phyloP scores from a whole-genome alignment of 2,329 filamentous ascomycete genomes.

The Colletotrichum endophyticum region DNA sequence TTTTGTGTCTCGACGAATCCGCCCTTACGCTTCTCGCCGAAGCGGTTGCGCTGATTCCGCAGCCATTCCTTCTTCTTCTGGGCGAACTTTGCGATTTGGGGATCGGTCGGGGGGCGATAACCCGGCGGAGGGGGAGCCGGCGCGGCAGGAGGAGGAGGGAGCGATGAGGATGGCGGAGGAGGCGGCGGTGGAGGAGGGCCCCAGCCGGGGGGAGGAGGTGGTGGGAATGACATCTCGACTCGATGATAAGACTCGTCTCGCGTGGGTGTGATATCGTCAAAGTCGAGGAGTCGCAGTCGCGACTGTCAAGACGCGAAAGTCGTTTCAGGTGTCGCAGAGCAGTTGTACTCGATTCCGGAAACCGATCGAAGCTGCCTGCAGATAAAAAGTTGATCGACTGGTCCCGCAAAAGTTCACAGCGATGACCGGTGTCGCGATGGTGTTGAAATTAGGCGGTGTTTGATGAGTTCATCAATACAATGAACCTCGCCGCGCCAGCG shows the following conservation, averaged over 20 bases:
- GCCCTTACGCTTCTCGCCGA: slow-evolving; percentile 94
- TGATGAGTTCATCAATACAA: slow-evolving; percentile 14
- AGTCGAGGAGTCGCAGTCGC: slow-evolving; percentile 20
- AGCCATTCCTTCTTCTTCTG: slow-evolving; percentile 99
- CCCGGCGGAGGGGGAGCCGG: slow-evolving; percentile 82
- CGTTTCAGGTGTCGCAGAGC: slow-evolving; percentile 7
- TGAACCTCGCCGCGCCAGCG: slow-evolving; percentile 14
- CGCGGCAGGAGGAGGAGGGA: slow-evolving; percentile 63
- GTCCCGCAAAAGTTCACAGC: slow-evolving; percentile 24
- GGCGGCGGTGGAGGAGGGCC: slow-evolving; percentile 51
- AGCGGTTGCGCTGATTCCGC: slow-evolving; percentile 86
- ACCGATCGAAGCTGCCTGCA: background rate
- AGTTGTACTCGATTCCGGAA: slow-evolving; percentile 11
- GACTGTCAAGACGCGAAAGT: slow-evolving; percentile 21
- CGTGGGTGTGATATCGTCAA: slow-evolving; percentile 12
- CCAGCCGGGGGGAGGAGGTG: slow-evolving; percentile 64
- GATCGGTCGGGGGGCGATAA: slow-evolving; percentile 80
- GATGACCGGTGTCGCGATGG: slow-evolving; percentile 21
- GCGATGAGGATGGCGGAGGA: slow-evolving; percentile 60
- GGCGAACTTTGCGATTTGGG: slow-evolving; percentile 90
- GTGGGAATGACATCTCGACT: slow-evolving; percentile 56
- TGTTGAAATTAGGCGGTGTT: slow-evolving; percentile 7
- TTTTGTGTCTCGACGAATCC: slow-evolving; percentile 98
- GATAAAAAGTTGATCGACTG: background rate
- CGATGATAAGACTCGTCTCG: background rate